A percentile compares a stretch with the other conserved stretches of the same genome.
These are phyloP conservation scores for Ceratobasidium sp. DNA, from an alignment of 1,284 basidiomycete genomes.

Conservation along the genomic window DNA sequence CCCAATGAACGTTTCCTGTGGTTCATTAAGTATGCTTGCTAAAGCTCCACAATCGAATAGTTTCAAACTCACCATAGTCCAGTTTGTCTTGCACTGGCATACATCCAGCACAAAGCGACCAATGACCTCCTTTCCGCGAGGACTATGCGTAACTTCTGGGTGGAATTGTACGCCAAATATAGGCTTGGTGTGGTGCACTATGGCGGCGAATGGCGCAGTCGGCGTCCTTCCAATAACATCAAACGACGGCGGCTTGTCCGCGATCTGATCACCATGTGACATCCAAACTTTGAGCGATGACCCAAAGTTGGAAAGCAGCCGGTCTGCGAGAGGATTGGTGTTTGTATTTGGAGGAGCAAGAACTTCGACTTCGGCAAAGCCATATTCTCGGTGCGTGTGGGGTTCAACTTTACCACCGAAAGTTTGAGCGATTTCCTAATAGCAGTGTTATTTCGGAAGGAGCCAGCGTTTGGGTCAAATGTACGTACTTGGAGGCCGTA, in stretches of 20 bases:
- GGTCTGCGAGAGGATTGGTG: slow-evolving; percentile 71
- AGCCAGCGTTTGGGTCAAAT: background rate
- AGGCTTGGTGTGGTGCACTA: slow-evolving; percentile 91
- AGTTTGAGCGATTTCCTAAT: slow-evolving; percentile 92
- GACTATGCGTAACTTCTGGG: slow-evolving; percentile 97
- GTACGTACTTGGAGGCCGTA: slow-evolving; percentile 91
- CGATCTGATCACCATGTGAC: slow-evolving; percentile 98
- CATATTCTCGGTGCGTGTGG: slow-evolving; percentile 96
- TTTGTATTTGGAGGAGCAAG: slow-evolving; percentile 72
- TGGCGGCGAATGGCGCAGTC: slow-evolving; percentile 93
- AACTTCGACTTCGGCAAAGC: slow-evolving; percentile 87
- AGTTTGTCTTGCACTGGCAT: slow-evolving; percentile 85
- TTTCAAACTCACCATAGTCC: slow-evolving; percentile 87
- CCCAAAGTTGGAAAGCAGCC: slow-evolving; percentile 70
- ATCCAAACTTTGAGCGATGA: slow-evolving; percentile 88
- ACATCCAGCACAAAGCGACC: slow-evolving; percentile 89
- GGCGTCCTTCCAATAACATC: slow-evolving; percentile 89
- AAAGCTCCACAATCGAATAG: slow-evolving; percentile 27
- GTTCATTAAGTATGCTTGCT: background rate
- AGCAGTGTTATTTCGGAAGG: slow-evolving; percentile 9
- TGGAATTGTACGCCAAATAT: slow-evolving; percentile 99
- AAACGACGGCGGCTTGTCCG: slow-evolving; percentile 85
- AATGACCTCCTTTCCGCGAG: slow-evolving; percentile 92
- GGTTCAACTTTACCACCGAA: slow-evolving; percentile 90
- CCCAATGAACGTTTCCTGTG: slow-evolving; percentile 95